Base-by-base conservation (phyloP, 805 yeast species). In the Pichia membranifaciens region DNA sequence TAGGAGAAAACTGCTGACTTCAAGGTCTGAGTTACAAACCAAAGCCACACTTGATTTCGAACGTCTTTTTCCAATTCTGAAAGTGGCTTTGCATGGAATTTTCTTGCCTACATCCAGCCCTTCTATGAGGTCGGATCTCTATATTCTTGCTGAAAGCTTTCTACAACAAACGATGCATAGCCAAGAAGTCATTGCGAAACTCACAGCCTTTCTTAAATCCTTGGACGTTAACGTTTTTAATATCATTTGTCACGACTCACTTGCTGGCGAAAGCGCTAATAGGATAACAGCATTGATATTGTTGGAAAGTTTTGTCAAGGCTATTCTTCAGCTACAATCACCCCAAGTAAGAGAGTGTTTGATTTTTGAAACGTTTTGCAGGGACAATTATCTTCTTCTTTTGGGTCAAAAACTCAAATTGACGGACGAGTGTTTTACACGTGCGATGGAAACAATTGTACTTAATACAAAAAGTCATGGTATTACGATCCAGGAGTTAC, bases 241-340 rank as follows among this genome's bases (percentile, higher is more conserved):
- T 17, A 72, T 76, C 2, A 72, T 88, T 29, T 82, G 87, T 58
- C 80, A 78, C 50, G 98, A 93, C 66, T 82, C 93, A 0, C 76
- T 87, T 15, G 72, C 79, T 45, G 88, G 90, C 3, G 93, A 85
- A 55, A 93, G 91, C 1, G 69, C 84, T 0, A 75, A 84, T 7
- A 75, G 93, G 54, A 75, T 89, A 10, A 81, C 91, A 0, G 82
- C 96, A 2, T 69, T 90, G 13, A 60, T 88, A n/a, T 68, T 90
- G 13, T 63, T 93, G 52, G 95, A 88, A 55, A 58, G 54, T 6
- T 43, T 67, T 7, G 49, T 65, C 33, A 66, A 65, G 34, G 52
- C 59, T 2, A 44, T 61, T 13, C 73, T 84, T 1, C 64, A 82
- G 43, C 73, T 81, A 23, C 81, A 79, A 48, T 61, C 81, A 34